Percentiles rank a stretch among this genome's conserved stretches.
These are phyloP conservation scores for Ensete glaucum DNA, from an alignment of 176 grass and related monocot genomes.

Conservation along the genomic window DNA sequence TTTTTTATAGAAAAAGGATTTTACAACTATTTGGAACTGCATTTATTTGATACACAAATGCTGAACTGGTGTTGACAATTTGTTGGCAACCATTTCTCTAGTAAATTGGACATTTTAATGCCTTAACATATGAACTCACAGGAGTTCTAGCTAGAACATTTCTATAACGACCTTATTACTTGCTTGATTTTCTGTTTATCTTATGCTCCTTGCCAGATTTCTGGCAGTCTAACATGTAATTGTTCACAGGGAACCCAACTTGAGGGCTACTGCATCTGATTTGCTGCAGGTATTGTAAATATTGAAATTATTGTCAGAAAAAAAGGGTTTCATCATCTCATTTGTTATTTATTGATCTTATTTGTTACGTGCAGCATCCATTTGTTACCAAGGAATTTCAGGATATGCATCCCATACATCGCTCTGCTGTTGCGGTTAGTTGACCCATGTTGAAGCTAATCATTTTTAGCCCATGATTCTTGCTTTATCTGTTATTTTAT, in stretches of 20 bases:
- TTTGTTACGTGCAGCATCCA: slow-evolving; percentile 57
- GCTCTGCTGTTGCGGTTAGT: slow-evolving; percentile 35
- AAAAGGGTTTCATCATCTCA: background rate
- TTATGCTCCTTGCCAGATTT: slow-evolving; percentile 18
- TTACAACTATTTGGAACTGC: background rate
- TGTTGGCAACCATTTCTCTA: background rate
- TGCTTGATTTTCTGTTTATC: slow-evolving; percentile 6
- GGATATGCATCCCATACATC: slow-evolving; percentile 33
- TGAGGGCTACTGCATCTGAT: slow-evolving; percentile 49
- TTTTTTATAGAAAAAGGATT: background rate
- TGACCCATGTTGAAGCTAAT: background rate
- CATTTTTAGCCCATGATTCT: background rate
- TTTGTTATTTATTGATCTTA: slow-evolving; percentile 19
- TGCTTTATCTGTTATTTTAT: too few relatives aligned
- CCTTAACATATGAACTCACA: too few relatives aligned
- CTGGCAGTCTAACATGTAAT: background rate
- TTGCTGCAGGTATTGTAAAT: slow-evolving; percentile 44
- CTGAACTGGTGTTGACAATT: background rate
- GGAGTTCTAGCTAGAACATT: background rate
- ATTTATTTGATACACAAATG: background rate
- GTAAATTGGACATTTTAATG: too few relatives aligned
- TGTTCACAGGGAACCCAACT: slow-evolving; percentile 50
- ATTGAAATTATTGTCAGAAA: background rate
- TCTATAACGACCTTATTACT: background rate
- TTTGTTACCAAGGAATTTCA: slow-evolving; percentile 71